Evolutionary conservation across 805 yeast species (phyloP).

Genomic region (Hanseniaspora mollemarum): DNA sequence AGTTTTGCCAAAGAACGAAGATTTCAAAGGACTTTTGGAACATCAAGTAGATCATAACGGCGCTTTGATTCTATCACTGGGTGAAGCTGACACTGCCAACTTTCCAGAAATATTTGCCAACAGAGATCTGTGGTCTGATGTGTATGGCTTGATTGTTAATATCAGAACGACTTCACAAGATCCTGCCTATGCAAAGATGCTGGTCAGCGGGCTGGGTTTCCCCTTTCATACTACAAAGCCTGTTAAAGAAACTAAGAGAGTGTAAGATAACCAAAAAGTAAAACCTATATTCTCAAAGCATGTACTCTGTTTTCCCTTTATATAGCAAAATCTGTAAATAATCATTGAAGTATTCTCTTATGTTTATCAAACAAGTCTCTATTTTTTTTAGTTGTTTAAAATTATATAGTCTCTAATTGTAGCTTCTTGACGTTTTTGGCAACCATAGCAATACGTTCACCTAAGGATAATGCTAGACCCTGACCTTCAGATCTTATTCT

Average conservation of each 20-base stretch:
- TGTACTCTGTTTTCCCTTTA: not conserved
- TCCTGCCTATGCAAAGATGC: conserved; percentile 77
- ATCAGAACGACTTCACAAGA: conserved; percentile 81
- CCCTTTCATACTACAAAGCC: conserved; percentile 56
- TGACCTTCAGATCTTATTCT: conserved; percentile 96
- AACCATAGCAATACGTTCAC: conserved; percentile 83
- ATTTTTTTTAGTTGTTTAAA: no score
- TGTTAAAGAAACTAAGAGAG: conserved; percentile 22
- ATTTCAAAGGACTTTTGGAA: conserved; percentile 66
- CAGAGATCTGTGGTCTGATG: conserved; percentile 78
- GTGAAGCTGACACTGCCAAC: conserved; percentile 58
- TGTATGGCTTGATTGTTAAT: conserved; percentile 76
- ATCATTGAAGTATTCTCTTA: not conserved
- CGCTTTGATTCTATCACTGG: conserved; percentile 72
- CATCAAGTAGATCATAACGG: conserved; percentile 77
- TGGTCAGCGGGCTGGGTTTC: conserved; percentile 69
- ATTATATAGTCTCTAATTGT: conserved; percentile 27
- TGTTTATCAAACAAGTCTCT: no score
- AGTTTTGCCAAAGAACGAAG: conserved; percentile 85
- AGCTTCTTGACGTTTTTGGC: conserved; percentile 46
- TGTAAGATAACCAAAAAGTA: not conserved
- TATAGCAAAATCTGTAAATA: not conserved
- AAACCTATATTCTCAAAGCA: no score
- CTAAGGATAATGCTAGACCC: conserved; percentile 88
- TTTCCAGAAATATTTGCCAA: conserved; percentile 92